Percentiles rank a stretch among this genome's conserved stretches.
Conservation (phyloP, 2,329 filamentous ascomycete genomes). For the Colletotrichum caudatum region DNA sequence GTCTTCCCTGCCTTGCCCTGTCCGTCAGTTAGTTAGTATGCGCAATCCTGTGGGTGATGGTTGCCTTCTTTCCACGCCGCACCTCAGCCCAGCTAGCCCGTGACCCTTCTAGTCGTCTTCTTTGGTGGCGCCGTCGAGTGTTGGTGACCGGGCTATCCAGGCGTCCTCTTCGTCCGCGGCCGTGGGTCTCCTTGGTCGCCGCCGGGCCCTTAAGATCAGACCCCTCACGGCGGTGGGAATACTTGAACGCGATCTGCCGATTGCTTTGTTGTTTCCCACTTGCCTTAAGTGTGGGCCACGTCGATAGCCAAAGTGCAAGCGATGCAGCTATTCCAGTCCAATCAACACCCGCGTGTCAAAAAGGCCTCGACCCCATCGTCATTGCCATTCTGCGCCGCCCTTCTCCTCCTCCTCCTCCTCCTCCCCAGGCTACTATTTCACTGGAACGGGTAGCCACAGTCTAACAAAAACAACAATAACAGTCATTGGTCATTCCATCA, state of each 20-base stretch:
- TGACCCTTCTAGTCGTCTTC: conserved; percentile 21
- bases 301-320: background rate
- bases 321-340: conserved; percentile 1
- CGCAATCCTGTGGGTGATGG: background rate
- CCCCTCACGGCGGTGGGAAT: conserved; percentile 5
- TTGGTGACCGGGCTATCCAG: conserved; percentile 8
- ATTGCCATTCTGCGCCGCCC: background rate
- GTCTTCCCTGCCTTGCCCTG: background rate
- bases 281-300: background rate
- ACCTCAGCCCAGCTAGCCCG: conserved; percentile 10
- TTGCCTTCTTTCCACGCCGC: background rate
- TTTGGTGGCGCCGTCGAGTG: conserved; percentile 10
- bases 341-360: conserved; percentile 14
- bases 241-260: conserved; percentile 10
- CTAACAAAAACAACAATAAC: background rate
- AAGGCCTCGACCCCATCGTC: conserved; percentile 7
- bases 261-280: conserved; percentile 18
- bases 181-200: conserved; percentile 12
- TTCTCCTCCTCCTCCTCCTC: background rate
- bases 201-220: conserved; percentile 8
- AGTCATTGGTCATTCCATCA: background rate
- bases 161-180: background rate
- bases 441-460: background rate
- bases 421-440: background rate
- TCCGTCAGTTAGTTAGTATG: background rate